Base-by-base conservation (phyloP, 352 stramenopile species). In the Thraustotheca clavata region DNA sequence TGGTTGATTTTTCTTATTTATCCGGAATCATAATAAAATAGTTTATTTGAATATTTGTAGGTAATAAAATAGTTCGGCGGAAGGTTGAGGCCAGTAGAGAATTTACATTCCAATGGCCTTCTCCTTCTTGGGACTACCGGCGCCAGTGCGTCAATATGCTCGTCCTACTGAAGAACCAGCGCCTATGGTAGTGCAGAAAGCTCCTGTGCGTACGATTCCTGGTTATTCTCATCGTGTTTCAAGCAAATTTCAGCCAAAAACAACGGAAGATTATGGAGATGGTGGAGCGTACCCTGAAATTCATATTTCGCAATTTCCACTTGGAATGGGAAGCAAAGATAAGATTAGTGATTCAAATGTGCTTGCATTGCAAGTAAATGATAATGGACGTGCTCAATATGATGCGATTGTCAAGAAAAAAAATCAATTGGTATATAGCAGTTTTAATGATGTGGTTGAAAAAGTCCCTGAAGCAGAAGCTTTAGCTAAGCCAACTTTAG, bases 221-320 rank as follows among this genome's bases (percentile, higher is more conserved):
- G 50, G 59, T 14, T 94, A 94, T 49, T 82, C 84, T 6, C 69
- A 71, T 2, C 84, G 84, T 32, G 67, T 86, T 0, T 49, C 50
- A 29, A 62, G 73, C 16, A 74, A 82, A 60, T 94, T 91, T 62
- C 68, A 90, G 1, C 84, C 84, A 35, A 82, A 82, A 11, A 72
- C 70, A 22, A 52, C 65, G 22, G 74, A 75, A 27, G 97, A 99
- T 74, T 99, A 98, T 78, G 95, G 94, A 35, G 96, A 99, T 74
- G 96, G 96, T 41, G 97, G 97, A 38, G 96, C 96, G 49, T 99
- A 96, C 72, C 97, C 96, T 0, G 97, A 99, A 85, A 96, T 99
- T 62, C 96, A 99, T 73, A 76, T 99, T 29, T 93, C 96, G 62
- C 96, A 99, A 76, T 98, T 98, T 71, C 96, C 96, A 8, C 73